Evolutionary conservation across 2,329 filamentous ascomycete species (phyloP), one percentile per base, ranked within the genome.

Genomic region (Fusarium compactum): DNA sequence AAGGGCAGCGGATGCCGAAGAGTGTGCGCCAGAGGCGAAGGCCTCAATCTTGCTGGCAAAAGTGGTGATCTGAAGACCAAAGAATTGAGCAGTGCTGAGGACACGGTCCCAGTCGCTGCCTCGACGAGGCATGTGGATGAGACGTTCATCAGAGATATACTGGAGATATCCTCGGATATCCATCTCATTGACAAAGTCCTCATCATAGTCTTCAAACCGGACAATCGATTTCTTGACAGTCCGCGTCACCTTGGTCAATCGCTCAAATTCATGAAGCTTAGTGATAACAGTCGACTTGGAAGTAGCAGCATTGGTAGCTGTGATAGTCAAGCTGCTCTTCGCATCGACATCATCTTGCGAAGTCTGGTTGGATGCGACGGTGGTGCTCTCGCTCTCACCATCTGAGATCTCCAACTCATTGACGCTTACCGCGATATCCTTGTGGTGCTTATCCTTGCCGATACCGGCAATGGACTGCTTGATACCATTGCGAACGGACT

Each of bases 51-150:
- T 77, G 25, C 70, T 68, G 9, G 78, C 79, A 20, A 82, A 81
- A 6, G 76, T 72, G 61, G 77, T 79, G 18, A 83, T 73, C 62
- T 82, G 80, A 8, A 81, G 74, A 5, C 80, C 81, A 45, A 82
- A 82, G 75, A 80, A 82, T 61, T 82, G 80, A 5, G 81, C 81
- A 18, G 78, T 77, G 41, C 78, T 79, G 30, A 83, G 71, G 2
- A 82, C 80, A 2, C 78, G 77, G 58, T 83, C 81, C 80, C 80
- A 82, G 48, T 79, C 76, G 54, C 80, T 82, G n/a, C 80, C 81
- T 41, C 78, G 72, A 8, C 75, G 74, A 5, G 81, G 81, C 79
- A 83, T 82, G 55, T 82, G 80, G 18, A 80, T 77, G 16, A 82
- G 74, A 29, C 81, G 80, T 56, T 82, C 77, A 59, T 82, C 78